Base-by-base conservation (phyloP, 495 filamentous ascomycete genomes). In the Trichoderma asperelloides region DNA sequence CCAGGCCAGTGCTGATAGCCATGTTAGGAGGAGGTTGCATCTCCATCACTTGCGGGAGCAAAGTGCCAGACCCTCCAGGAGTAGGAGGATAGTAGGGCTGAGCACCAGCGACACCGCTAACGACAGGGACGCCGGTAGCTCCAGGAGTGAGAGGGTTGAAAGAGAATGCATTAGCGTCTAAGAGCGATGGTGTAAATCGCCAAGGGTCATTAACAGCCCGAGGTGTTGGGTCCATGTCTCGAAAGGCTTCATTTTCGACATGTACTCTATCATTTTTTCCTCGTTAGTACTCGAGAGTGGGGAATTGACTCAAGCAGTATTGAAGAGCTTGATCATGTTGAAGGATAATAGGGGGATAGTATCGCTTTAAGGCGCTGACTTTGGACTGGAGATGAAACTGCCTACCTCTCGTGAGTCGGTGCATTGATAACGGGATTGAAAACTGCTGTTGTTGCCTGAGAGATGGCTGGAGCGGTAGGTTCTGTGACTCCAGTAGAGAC, bases 41-140 rank as follows among this genome's bases (percentile, higher is more conserved):
- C 74, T 97, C 95, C 39, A 94, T 91, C 28, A 92, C 90, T 74
- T 93, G 89, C 74, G 95, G 92, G 69, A 91, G 96, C 57, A 92
- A 74, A 3, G 89, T 87, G 71, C 90, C 93, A 57, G 89, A 87
- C n/a, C 90, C 91, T 39, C 89, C 90, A 2, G 92, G 91, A 1
- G 91, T 96, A 2, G 93, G 93, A 0, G 91, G 93, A 74, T 96
- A 97, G 76, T 96, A 93, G 25, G 89, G 89, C 28, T 87, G 85
- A 65, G 96, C 92, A 51, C 47, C 3, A 11, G n/a, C 4, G 21
- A 51, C 47, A 12, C 41, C 41, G 12, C 9, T 45, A 18, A 45
- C 41, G 11, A 3, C 18, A 2, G 41, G 41, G 1, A 45, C 41
- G 11, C 41, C 41, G 41, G 88, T 91, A 67, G 87, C 88, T 69